Base-by-base conservation (phyloP, 768 basidiomycete genomes). In the Amanita subjunquillea region DNA sequence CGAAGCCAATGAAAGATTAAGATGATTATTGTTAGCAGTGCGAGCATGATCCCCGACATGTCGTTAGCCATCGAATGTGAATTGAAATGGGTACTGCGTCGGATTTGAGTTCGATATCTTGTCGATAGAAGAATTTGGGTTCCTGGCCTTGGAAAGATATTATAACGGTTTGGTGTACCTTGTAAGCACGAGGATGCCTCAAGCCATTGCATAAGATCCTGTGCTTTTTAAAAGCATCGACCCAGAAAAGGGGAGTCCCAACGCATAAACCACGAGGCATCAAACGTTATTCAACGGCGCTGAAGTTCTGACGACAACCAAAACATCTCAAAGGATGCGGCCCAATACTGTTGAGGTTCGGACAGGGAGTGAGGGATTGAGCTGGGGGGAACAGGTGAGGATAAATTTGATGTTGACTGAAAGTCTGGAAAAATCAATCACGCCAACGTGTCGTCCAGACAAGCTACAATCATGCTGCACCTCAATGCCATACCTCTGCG, bases 1-100 rank as follows among this genome's bases (percentile, higher is more conserved):
- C 15, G 30, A n/a, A 27, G 41, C 8, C 58, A 51, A 44, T 55
- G 58, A 49, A 55, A 51, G 53, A 63, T 42, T 23, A 54, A 60
- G 37, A 67, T 47, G 13, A 57, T 60, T 29, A 68, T 59, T 30
- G 64, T 64, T 50, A 69, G 59, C 49, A 70, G 57, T 23, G 67
- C 57, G 23, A 68, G 37, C 65, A 70, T 45, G 65, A 64, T 34
- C 66, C 12, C 27, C 44, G n/a, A n/a, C 15, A 27, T 23, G 34
- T 12, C 10, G 12, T 38, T 20, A 37, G 10, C 23, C 23, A 48
- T 48, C 9, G 47, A 13, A 13, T 6, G 22, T 4, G 25, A 13
- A 7, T 36, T 36, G 34, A 48, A 20, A n/a, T 34, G 22, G 13
- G 36, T 23, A 4, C 37, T 48, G 34, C 17, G 47, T 23, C 34